A percentile compares a stretch with the other conserved stretches of the same genome.
phyloP scores from a whole-genome alignment of 768 basidiomycete genomes.

The Trametes cingulata region DNA sequence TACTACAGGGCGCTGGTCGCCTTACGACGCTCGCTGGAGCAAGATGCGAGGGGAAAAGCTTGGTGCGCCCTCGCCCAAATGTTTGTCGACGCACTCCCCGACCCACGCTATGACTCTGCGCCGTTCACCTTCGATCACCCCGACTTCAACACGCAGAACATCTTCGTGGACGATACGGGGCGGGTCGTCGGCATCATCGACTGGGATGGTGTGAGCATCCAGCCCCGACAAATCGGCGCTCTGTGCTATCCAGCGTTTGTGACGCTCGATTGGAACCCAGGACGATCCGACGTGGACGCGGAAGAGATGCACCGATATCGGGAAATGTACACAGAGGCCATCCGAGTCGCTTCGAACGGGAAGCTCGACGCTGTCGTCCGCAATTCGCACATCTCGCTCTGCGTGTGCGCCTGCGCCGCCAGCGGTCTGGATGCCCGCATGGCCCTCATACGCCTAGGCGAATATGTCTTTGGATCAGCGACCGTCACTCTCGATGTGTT shows the following conservation, averaged over 20 bases:
- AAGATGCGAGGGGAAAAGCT: background rate
- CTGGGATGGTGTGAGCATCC: constrained; percentile 1
- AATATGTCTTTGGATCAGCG: background rate
- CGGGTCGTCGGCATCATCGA: constrained; percentile 2
- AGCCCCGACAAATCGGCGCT: background rate
- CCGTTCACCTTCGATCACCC: constrained; percentile 7
- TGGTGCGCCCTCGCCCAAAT: background rate
- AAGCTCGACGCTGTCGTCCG: too few species aligned
- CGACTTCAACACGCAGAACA: constrained; percentile 9
- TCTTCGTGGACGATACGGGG: constrained; percentile 10
- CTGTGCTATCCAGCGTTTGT: background rate
- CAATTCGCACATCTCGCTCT: too few species aligned
- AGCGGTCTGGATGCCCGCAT: too few species aligned
- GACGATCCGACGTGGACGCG: background rate
- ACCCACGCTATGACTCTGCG: background rate
- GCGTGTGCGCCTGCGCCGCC: too few species aligned
- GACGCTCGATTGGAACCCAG: constrained; percentile 5
- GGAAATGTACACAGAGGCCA: too few species aligned
- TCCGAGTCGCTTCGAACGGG: too few species aligned
- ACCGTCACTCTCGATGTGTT: background rate
- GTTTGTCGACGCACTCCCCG: background rate
- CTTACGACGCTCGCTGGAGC: background rate
- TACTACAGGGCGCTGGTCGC: background rate
- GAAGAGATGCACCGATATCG: too few species aligned
- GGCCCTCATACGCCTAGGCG: background rate